Conservation (phyloP, 1,284 basidiomycete genomes). For the Athelia psychrophila region DNA sequence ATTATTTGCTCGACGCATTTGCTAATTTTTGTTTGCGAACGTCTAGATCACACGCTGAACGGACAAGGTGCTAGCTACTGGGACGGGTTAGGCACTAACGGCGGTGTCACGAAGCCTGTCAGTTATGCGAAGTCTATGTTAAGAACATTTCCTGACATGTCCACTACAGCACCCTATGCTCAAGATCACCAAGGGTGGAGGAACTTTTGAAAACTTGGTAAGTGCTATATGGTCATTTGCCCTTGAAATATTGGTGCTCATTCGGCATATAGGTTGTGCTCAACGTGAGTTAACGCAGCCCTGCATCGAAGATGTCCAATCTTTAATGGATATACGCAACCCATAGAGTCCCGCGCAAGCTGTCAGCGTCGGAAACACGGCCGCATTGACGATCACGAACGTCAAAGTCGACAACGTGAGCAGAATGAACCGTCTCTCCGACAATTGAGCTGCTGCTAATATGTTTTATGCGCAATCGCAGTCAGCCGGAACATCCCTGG, state of each 20-base stretch:
- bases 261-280: not conserved
- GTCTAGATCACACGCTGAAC: not conserved
- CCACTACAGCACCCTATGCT: conserved; percentile 1
- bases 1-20: too few species aligned
- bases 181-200: conserved; percentile 2
- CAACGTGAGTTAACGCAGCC: not conserved
- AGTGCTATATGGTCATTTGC: not conserved
- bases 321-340: too few species aligned
- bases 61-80: conserved; percentile 16
- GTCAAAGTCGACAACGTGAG: conserved; percentile 1
- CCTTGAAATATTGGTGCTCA: not conserved
- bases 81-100: conserved; percentile 13
- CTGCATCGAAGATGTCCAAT: not conserved
- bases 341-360: conserved; percentile 2
- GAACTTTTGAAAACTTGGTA: conserved; percentile 1
- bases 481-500: not conserved
- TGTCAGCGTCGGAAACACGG: conserved; percentile 2
- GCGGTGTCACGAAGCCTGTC: conserved; percentile 10
- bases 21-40: too few species aligned
- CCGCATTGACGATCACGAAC: not conserved
- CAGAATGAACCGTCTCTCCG: not conserved
- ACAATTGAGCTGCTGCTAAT: too few species aligned
- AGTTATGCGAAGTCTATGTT: not conserved
- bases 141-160: not conserved
- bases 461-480: not conserved